Conservation (phyloP, 2,329 filamentous ascomycete genomes). For the Cytospora paraplurivora region DNA sequence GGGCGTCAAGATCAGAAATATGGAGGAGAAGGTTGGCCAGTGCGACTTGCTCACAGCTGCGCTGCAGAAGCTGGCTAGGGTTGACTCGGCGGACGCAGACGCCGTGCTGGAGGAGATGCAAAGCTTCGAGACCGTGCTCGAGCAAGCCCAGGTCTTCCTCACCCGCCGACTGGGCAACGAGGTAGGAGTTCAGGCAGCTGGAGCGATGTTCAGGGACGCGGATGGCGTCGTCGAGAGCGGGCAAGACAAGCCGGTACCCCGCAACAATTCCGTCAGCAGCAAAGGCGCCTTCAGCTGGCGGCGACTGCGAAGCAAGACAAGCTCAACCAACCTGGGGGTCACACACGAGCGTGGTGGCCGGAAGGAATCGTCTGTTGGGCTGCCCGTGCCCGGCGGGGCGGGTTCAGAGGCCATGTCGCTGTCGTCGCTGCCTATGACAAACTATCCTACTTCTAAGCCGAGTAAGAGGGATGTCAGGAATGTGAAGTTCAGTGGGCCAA, state of each 20-base stretch:
- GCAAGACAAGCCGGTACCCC: constrained; percentile 50
- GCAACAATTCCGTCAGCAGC: constrained; percentile 64
- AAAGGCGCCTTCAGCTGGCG: constrained; percentile 90
- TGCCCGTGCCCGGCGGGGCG: constrained; percentile 52
- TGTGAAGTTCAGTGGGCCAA: constrained; percentile 76
- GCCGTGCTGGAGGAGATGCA: constrained; percentile 95
- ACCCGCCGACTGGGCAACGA: constrained; percentile 89
- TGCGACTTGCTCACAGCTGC: constrained; percentile 91
- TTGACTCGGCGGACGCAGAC: constrained; percentile 89
- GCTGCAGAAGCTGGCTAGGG: constrained; percentile 76
- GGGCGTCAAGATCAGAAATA: constrained; percentile 84
- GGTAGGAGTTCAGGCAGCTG: constrained; percentile 77
- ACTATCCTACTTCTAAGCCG: constrained; percentile 64
- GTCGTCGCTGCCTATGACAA: constrained; percentile 77
- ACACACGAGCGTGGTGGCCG: constrained; percentile 51
- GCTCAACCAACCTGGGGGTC: constrained; percentile 60
- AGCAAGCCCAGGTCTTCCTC: constrained; percentile 77
- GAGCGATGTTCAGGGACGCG: constrained; percentile 75
- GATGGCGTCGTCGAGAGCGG: constrained; percentile 42
- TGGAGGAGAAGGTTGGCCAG: constrained; percentile 92
- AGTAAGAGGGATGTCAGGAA: constrained; percentile 70
- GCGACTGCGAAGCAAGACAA: constrained; percentile 87
- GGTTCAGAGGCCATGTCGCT: constrained; percentile 61
- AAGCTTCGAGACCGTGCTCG: constrained; percentile 78
- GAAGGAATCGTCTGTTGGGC: constrained; percentile 32